Conservation (phyloP, 2,329 filamentous ascomycete genomes). For the Grosmannia huntii region DNA sequence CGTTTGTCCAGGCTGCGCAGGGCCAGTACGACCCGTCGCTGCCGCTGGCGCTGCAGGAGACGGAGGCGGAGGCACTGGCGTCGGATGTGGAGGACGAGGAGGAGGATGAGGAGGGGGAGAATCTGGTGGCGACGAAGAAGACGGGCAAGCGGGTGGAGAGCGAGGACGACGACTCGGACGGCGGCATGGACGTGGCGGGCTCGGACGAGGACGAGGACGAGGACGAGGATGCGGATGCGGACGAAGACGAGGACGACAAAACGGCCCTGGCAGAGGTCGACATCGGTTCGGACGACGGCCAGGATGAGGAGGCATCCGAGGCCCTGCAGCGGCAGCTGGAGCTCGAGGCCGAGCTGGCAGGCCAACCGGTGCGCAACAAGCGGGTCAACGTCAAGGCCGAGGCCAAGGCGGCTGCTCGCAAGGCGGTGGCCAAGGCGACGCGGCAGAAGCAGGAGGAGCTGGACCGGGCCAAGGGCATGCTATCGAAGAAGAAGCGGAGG, state of each 20-base stretch:
- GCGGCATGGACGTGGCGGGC: constrained; percentile 35
- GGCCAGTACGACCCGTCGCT: constrained; percentile 87
- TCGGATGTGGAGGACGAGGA: constrained; percentile 40
- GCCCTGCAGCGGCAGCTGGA: constrained; percentile 71
- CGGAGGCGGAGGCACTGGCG: constrained; percentile 69
- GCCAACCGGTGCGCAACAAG: constrained; percentile 39
- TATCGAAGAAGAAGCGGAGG: constrained; percentile 96
- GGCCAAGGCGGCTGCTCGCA: constrained; percentile 56
- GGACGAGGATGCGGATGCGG: constrained; percentile 28
- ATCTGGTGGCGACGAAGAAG: constrained; percentile 24
- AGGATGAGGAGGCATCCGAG: constrained; percentile 46
- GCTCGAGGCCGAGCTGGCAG: constrained; percentile 81
- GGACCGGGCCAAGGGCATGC: constrained; percentile 93
- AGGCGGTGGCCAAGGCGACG: constrained; percentile 57
- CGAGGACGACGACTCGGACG: constrained; percentile 26
- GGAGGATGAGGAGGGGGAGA: constrained; percentile 28
- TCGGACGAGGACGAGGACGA: constrained; percentile 34
- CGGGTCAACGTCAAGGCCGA: constrained; percentile 36
- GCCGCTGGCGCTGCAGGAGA: constrained; percentile 75
- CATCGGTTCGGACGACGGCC: constrained; percentile 22
- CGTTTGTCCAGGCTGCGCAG: constrained; percentile 79
- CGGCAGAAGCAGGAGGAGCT: constrained; percentile 74
- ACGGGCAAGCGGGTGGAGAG: constrained; percentile 9
- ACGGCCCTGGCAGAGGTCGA: constrained; percentile 35
- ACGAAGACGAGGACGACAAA: constrained; percentile 33